Conservation (phyloP, 129 eudicot genomes). For the Saposhnikovia divaricata region DNA sequence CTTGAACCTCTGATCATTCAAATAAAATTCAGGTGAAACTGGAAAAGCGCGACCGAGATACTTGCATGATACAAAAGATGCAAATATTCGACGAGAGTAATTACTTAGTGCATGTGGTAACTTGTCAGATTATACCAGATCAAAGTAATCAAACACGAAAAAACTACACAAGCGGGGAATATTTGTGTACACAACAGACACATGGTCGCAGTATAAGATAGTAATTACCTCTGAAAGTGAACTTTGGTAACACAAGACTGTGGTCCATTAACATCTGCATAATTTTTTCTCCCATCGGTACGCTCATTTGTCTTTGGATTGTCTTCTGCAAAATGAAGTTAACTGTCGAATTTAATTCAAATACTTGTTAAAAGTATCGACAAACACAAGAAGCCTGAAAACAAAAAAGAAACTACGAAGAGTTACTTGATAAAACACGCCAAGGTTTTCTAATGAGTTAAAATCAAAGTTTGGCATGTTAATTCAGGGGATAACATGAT, state of each 20-base stretch:
- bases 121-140: background rate
- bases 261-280: conserved; percentile 68
- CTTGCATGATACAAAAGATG: too few relatives aligned
- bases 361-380: background rate
- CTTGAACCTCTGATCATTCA: background rate
- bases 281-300: conserved; percentile 51
- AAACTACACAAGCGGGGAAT: background rate
- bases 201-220: background rate
- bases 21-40: background rate
- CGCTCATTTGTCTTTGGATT: conserved; percentile 55
- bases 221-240: conserved; percentile 47
- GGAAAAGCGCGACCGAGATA: too few relatives aligned
- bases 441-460: background rate
- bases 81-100: background rate
- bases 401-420: background rate
- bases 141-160: background rate
- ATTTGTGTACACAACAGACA: background rate
- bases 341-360: background rate
- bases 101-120: background rate
- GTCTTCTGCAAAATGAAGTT: conserved; percentile 38
- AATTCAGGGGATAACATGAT: background rate
- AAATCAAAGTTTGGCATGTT: background rate
- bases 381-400: background rate
- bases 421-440: background rate
- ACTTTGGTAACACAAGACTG: conserved; percentile 45